phyloP scores from a whole-genome alignment of 2,329 filamentous ascomycete species.

The Penicillium sp. region DNA sequence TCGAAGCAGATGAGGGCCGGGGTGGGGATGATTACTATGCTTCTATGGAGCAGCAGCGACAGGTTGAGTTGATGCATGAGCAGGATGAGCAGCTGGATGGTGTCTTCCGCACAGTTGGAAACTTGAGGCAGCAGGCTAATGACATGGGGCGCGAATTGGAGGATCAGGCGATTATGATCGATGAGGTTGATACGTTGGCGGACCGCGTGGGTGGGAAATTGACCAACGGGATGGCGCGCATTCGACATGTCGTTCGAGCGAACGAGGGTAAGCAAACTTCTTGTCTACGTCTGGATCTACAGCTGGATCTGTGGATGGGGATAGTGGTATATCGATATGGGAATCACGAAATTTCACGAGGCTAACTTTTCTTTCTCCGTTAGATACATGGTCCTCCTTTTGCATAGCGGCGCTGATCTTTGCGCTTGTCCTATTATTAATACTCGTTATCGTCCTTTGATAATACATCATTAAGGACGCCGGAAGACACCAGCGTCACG shows the following conservation, averaged over 20 bases:
- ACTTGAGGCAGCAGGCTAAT: conserved; percentile 82
- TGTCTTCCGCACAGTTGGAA: conserved; percentile 90
- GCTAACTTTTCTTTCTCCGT: conserved; percentile 20
- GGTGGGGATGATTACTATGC: conserved; percentile 65
- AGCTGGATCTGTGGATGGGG: background rate
- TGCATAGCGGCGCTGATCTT: conserved; percentile 88
- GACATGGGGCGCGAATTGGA: conserved; percentile 96
- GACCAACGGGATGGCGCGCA: conserved; percentile 80
- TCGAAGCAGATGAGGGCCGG: conserved; percentile 40
- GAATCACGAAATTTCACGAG: conserved; percentile 19
- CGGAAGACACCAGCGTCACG: conserved; percentile 16
- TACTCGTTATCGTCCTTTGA: conserved; percentile 70
- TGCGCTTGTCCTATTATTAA: conserved; percentile 79
- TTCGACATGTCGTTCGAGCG: conserved; percentile 77
- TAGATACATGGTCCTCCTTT: conserved; percentile 74
- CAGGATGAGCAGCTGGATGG: conserved; percentile 92
- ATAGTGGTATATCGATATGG: conserved; percentile 3
- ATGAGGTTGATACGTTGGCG: conserved; percentile 77
- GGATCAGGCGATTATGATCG: conserved; percentile 86
- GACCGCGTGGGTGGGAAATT: conserved; percentile 85
- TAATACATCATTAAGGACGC: conserved; percentile 24
- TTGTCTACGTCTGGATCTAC: background rate
- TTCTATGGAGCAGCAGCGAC: conserved; percentile 86
- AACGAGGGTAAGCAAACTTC: conserved; percentile 68
- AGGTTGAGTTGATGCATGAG: conserved; percentile 87